Evolutionary conservation across 371 early-diverging fungal genomes (phyloP).

Genomic region (Zychaea mexicana): DNA sequence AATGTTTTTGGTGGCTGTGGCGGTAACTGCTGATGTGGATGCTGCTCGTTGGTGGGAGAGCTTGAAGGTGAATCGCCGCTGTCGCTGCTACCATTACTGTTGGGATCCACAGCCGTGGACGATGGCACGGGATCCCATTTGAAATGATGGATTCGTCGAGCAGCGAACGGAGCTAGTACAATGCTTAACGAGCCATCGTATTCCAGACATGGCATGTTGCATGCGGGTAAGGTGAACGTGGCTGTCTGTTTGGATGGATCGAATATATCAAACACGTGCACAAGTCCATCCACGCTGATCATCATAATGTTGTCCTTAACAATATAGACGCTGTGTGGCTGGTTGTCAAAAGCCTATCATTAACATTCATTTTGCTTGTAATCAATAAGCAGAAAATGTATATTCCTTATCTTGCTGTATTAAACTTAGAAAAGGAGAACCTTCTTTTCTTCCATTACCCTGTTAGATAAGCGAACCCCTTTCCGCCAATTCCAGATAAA

Average conservation of each 20-base stretch:
- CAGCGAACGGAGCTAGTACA: slow-evolving; percentile 38
- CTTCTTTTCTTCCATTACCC: slow-evolving; percentile 20
- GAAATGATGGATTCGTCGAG: slow-evolving; percentile 40
- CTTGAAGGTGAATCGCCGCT: too few species aligned
- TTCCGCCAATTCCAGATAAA: slow-evolving; percentile 58
- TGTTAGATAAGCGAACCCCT: slow-evolving; percentile 40
- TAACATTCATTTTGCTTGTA: not conserved
- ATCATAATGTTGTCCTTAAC: slow-evolving; percentile 38
- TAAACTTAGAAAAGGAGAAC: not conserved
- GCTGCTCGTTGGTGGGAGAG: not conserved
- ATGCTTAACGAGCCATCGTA: slow-evolving; percentile 41
- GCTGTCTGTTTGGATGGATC: slow-evolving; percentile 17
- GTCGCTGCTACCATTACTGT: not conserved
- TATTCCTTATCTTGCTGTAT: not conserved
- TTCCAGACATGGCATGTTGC: slow-evolving; percentile 42
- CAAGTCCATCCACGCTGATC: slow-evolving; percentile 41
- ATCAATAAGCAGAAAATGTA: not conserved
- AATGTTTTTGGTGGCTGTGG: slow-evolving; percentile 5
- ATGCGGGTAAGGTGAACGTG: slow-evolving; percentile 25
- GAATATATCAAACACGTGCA: slow-evolving; percentile 35
- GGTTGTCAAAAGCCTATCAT: slow-evolving; percentile 48
- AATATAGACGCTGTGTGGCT: slow-evolving; percentile 45
- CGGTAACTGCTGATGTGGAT: not conserved
- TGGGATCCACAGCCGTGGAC: not conserved
- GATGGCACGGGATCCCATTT: slow-evolving; percentile 23